Base-by-base conservation (phyloP, 2,329 filamentous ascomycete species). In the Fusarium brachygibbosum region DNA sequence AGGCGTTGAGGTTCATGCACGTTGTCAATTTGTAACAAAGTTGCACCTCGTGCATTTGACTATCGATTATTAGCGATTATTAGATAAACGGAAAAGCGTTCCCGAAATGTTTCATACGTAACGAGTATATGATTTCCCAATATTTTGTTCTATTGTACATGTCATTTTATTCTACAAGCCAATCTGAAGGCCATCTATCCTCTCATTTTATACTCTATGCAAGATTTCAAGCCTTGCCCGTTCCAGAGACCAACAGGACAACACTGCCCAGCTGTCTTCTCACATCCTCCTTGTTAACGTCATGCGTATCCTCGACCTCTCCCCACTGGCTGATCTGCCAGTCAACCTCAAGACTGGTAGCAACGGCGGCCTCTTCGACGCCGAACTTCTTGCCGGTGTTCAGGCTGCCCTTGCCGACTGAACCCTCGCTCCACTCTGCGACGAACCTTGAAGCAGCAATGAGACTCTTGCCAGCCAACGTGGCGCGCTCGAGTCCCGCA, bases 251-350 rank as follows among this genome's bases (percentile, higher is more conserved):
- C 50, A 98, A 82, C 75, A 98, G 77, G 17, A 97, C 86, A 13
- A 93, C 92, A 77, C 93, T 97, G 16, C 95, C 96, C 63, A 98
- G 82, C 82, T 98, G 96, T 75, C 95, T 87, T 76, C 89, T 87
- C 70, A 98, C 73, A 79, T 99, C 96, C 80, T 97, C 95, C 79
- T 90, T 92, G 75, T 97, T 92, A 1, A 99, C 96, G 83, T 99
- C 96, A 81, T 99, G 96, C 29, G 94, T 97, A 80, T 99, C 94
- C 79, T 99, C 96, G 1, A 99, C 96, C 83, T 97, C 94, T 11
- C 96, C 96, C 95, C 96, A 98, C 80, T 92, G 90, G 29, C 87
- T 83, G 1, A 91, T 97, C 86, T 99, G 96, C 91, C 93, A 98
- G 68, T 88, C 86, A 17, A 97, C 93, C 83, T 99, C 96, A 41